Evolutionary conservation across 2,329 filamentous ascomycete genomes (phyloP), one percentile per base, ranked within the genome.

Genomic region (Botrytis aclada): DNA sequence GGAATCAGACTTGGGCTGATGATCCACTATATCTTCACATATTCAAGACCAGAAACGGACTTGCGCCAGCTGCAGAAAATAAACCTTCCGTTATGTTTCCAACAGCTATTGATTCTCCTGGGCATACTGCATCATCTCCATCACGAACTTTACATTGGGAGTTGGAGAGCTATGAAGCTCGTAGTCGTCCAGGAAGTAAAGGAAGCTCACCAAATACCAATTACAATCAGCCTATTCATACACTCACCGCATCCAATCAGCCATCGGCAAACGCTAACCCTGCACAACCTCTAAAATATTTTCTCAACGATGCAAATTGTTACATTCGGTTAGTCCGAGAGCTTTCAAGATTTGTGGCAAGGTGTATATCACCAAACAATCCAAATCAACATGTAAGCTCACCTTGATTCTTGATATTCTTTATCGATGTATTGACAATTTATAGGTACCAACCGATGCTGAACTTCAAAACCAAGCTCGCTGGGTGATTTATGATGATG

Each of bases 1-100:
- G 88, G 88, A 90, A 90, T 75, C 88, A 90, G 77, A 91, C 88
- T 1, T 86, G 85, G 0, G 87, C 88, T 4, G 88, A 91, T 75
- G 87, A 88, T 74, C 75, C 82, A 4, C 80, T 83, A 5, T 89
- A 88, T 86, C 82, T 90, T 1, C 79, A 82, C 5, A 81, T 83
- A 20, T 90, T 90, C 81, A 86, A 84, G 73, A 79, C 51, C 32
- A 78, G 71, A 62, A 77, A 73, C 72, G 78, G 71, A 74, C 80
- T 67, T 70, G 78, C 37, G 70, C 77, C 77, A 16, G 66, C 64
- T 25, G 74, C 76, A 47, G 73, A 76, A 41, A 69, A 74, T 56
- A 74, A 73, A 4, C 69, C 73, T 32, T 56, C 74, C 43, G 71
- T 77, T 58, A 75, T 75, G 16, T 67, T 75, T 20, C 69, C 61